Conservation (phyloP, 805 yeast species). For the Candida dajiaensis region DNA sequence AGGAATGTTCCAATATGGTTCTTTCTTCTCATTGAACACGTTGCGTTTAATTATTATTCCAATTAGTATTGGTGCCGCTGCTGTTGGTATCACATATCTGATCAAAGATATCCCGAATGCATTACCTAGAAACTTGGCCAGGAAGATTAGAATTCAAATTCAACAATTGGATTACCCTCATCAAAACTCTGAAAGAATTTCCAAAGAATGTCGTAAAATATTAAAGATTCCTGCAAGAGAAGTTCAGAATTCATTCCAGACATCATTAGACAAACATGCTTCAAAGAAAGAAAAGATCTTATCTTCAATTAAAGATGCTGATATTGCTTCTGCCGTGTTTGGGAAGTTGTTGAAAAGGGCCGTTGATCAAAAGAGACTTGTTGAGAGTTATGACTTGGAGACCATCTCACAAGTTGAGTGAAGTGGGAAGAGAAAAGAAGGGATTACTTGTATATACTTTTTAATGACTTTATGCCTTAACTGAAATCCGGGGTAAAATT, state of each 20-base stretch:
- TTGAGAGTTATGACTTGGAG: constrained; percentile 40
- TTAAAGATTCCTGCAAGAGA: constrained; percentile 78
- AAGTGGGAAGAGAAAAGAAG: too few relatives aligned
- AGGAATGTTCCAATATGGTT: constrained; percentile 30
- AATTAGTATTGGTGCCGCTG: constrained; percentile 40
- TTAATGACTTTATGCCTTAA: not conserved
- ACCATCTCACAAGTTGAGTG: constrained; percentile 7
- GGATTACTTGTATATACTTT: not conserved
- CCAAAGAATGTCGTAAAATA: constrained; percentile 79
- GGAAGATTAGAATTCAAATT: constrained; percentile 59
- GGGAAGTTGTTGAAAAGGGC: constrained; percentile 40
- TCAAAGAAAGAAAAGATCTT: constrained; percentile 52
- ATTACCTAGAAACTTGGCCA: constrained; percentile 75
- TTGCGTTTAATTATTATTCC: constrained; percentile 51
- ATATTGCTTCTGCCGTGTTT: constrained; percentile 51
- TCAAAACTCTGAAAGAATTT: constrained; percentile 66
- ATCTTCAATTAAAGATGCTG: constrained; percentile 47
- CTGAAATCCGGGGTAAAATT: not conserved
- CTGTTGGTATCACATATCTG: constrained; percentile 54
- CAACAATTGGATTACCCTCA: constrained; percentile 71
- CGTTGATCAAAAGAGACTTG: constrained; percentile 34
- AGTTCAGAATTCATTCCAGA: constrained; percentile 64
- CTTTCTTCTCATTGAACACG: constrained; percentile 30
- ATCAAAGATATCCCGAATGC: constrained; percentile 84
- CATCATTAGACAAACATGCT: constrained; percentile 54